These are phyloP conservation scores for Acanthamoeba triangularis DNA, from an alignment of 208 protist species.

Conservation along the genomic window DNA sequence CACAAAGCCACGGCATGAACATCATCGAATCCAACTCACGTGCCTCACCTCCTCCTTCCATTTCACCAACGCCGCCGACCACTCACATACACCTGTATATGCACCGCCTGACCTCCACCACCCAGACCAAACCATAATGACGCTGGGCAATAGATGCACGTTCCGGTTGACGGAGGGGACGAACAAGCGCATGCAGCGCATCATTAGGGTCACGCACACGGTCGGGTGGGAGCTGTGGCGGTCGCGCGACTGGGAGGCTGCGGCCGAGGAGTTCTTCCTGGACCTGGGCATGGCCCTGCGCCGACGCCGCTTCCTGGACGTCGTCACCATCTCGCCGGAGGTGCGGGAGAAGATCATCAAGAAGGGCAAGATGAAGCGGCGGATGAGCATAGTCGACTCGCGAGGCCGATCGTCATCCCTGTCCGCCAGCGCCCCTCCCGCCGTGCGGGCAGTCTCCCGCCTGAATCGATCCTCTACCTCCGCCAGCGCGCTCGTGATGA, in stretches of 20 bases:
- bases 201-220: not conserved
- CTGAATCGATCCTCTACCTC: not conserved
- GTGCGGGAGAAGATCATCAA: not conserved
- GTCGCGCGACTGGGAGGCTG: not conserved
- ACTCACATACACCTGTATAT: not conserved
- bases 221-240: not conserved
- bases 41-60: not conserved
- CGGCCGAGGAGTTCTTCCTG: not conserved
- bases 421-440: too few species aligned
- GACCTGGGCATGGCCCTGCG: not conserved
- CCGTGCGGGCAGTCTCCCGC: too few species aligned
- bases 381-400: not conserved
- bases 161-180: not conserved
- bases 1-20: not conserved
- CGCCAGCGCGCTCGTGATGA: too few species aligned
- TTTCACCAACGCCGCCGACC: too few species aligned
- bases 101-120: not conserved
- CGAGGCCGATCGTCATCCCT: too few species aligned
- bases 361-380: not conserved
- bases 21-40: not conserved
- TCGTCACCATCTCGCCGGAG: not conserved
- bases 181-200: slow-evolving; percentile 14
- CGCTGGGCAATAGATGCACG: not conserved
- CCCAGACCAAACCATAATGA: not conserved
- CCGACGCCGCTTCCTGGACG: not conserved